Base-by-base conservation (phyloP, 306 rosid genomes). In the Ormosia semicastrata region DNA sequence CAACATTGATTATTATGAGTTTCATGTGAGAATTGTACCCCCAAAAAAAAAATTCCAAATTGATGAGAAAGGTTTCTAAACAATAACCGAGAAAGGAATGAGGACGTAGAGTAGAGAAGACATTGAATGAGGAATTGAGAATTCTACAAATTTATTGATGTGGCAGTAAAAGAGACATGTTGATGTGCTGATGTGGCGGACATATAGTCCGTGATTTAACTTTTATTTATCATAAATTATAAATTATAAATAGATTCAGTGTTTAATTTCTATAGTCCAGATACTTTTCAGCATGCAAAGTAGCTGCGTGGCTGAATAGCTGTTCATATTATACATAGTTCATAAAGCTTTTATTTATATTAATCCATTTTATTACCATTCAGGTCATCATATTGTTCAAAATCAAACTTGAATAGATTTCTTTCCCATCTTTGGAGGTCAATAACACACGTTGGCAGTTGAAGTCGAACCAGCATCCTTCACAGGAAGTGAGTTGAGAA, bases 361-460 rank as follows among this genome's bases (percentile, higher is more conserved):
- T 47, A 6, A 63, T 43, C 44, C 39, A 69, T 77, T 37, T 49
- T 73, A 39, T 15, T 60, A 71, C n/a, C 37, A 72, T 36, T 72
- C 60, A 63, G 39, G 39, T 75, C 79, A 82, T 69, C 75, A 80
- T 68, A 58, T 52, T 66, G 53, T 43, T 58, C 65, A 65, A 57
- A 36, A 68, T 50, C 76, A 46, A 60, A 66, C 65, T 73, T 66
- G 57, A 83, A 57, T 78, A 18, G 39, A 82, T 54, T 56, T 71
- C 56, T 81, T 54, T 37, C 49, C 60, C 69, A 53, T 66, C 37
- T 40, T 36, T 29, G 65, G 29, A 58, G 34, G 11, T 88, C 85
- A 91, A 34, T 85, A 88, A 77, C 92, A 92, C 65, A 83, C 71
- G 67, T 64, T 74, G 47, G 89, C 85, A 2, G 91, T 46, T 40